Percentiles rank a stretch among this genome's conserved stretches.
Conservation (phyloP, 1,139 yeast genomes). For the Diutina mesorugosa region DNA sequence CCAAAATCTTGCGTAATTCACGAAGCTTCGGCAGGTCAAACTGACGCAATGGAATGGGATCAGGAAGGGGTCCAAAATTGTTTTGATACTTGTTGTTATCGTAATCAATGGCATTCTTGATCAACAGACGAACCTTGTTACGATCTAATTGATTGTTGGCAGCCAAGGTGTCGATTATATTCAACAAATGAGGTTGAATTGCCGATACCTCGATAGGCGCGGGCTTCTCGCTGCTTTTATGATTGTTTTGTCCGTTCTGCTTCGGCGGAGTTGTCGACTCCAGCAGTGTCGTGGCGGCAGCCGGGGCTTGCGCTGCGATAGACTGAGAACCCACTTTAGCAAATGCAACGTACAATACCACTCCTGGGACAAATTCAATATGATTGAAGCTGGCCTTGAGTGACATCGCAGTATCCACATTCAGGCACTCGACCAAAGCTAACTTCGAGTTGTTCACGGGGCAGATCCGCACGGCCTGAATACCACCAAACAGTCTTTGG, state of each 20-base stretch:
- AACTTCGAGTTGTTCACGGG: conserved; percentile 24
- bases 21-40: conserved; percentile 79
- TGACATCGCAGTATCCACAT: conserved; percentile 62
- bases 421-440: conserved; percentile 65
- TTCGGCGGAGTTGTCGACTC: not conserved
- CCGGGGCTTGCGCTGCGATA: not conserved
- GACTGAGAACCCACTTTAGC: conserved; percentile 32
- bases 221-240: not conserved
- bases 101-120: not conserved
- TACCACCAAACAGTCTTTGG: conserved; percentile 6
- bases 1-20: conserved; percentile 45
- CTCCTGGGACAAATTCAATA: conserved; percentile 69
- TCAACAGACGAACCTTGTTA: not conserved
- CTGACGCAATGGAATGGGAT: conserved; percentile 46
- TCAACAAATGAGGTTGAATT: not conserved
- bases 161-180: not conserved
- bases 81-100: conserved; percentile 13
- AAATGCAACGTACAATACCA: conserved; percentile 51
- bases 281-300: not conserved
- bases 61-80: conserved; percentile 62
- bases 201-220: not conserved
- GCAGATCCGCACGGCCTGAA: conserved; percentile 40
- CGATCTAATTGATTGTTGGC: not conserved
- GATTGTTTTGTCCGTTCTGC: not conserved
- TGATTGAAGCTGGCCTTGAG: conserved; percentile 72